Base-by-base conservation (phyloP, 768 basidiomycete genomes). In the Lactarius quietus region DNA sequence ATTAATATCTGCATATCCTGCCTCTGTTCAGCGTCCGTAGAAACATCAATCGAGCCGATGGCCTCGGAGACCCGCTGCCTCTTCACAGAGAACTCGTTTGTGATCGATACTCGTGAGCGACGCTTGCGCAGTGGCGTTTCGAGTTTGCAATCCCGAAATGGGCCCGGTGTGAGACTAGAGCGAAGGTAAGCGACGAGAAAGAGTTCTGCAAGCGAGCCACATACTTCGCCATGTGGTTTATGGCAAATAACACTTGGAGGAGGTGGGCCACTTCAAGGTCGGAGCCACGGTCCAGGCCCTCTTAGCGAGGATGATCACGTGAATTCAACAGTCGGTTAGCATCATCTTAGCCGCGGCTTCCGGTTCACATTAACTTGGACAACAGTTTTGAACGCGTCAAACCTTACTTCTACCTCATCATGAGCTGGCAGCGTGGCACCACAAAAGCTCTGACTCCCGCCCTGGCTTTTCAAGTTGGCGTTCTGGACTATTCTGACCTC, bases 81-180 rank as follows among this genome's bases (percentile, higher is more conserved):
- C 65, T 68, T 68, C 51, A 54, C 65, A 33, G 68, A 68, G 61
- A 68, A 68, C 59, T 68, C 65, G 58, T 68, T 68, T n/a, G 65
- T 68, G 59, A 68, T 68, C 45, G 68, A 68, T 55, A 31, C 33
- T 62, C 68, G 55, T 31, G 68, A 68, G 26, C 68, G 68, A 39
- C 68, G 65, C 57, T 68, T 68, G 35, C 68, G 68, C 33, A 68
- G 38, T 4, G 68, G 68, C 4, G 68, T 68, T 66, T 68, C 65
- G 23, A 62, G 61, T 28, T 68, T 68, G 54, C 68, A 68, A 28
- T 67, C 68, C 29, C 61, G 60, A 59, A 67, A 63, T 3, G 65
- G 57, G 35, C 61, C 57, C 20, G 62, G 65, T 10, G 58, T 68
- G 38, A 29, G 64, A 61, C 64, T 65, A 41, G 23, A 52, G 38